phyloP scores from a whole-genome alignment of 805 yeast species.

The Citeromyces matritensis region DNA sequence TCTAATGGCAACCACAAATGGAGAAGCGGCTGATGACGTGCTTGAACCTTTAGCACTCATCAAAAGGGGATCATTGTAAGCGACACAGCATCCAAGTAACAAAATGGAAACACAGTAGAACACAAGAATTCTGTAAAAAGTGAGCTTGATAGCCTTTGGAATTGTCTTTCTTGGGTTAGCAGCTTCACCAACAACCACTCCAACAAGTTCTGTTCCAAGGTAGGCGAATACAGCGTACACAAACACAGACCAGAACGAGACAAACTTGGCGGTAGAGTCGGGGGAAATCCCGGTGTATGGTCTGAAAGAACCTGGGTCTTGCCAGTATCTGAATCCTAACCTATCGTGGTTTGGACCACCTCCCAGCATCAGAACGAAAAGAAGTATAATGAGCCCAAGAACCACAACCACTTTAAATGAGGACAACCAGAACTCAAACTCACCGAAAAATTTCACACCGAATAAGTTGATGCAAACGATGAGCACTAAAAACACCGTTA shows the following conservation, averaged over 20 bases:
- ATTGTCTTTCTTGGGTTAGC: slow-evolving; percentile 30
- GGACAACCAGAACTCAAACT: slow-evolving; percentile 42
- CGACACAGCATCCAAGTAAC: slow-evolving; percentile 42
- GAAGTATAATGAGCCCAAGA: slow-evolving; percentile 48
- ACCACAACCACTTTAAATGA: slow-evolving; percentile 49
- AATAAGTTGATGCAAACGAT: slow-evolving; percentile 24
- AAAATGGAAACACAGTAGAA: slow-evolving; percentile 39
- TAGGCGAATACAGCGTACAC: slow-evolving; percentile 36
- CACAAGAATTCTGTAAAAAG: slow-evolving; percentile 35
- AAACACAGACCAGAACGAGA: slow-evolving; percentile 35
- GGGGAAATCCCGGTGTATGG: slow-evolving; percentile 26
- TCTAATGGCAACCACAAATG: slow-evolving; percentile 71
- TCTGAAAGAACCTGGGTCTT: slow-evolving; percentile 23
- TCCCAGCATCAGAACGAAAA: slow-evolving; percentile 56
- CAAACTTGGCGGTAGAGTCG: slow-evolving; percentile 27
- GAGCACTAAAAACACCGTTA: slow-evolving; percentile 23
- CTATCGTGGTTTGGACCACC: slow-evolving; percentile 69
- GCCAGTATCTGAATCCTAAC: slow-evolving; percentile 28
- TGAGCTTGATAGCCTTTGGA: slow-evolving; percentile 35
- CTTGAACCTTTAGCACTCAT: slow-evolving; percentile 28
- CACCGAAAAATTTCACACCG: slow-evolving; percentile 34
- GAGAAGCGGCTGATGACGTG: slow-evolving; percentile 62
- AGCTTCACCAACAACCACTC: slow-evolving; percentile 31
- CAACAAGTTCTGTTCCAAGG: slow-evolving; percentile 35
- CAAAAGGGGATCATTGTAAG: slow-evolving; percentile 28